Conservation (phyloP, 164 flowering plant genomes). For the Cinnamomum micranthum region DNA sequence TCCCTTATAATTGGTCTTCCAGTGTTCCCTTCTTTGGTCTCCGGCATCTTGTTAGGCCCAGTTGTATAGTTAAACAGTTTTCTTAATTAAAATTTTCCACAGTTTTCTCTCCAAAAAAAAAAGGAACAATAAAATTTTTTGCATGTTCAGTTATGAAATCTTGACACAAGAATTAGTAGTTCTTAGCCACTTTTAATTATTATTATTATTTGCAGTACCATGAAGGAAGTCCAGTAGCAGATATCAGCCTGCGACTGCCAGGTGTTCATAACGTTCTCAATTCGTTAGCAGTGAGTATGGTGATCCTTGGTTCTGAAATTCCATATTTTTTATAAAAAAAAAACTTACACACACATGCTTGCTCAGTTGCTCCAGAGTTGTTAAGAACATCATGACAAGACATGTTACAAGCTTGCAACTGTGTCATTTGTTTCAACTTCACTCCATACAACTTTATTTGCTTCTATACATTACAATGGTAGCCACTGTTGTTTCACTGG, state of each 20-base stretch:
- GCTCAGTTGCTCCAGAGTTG: not conserved
- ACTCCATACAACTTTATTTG: too few relatives aligned
- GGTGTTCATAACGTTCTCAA: slow-evolving; percentile 46
- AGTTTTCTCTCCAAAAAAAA: too few relatives aligned
- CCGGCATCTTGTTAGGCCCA: too few relatives aligned
- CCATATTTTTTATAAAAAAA: not conserved
- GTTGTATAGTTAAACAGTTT: too few relatives aligned
- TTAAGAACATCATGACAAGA: not conserved
- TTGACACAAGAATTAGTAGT: not conserved
- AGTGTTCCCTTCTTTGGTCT: too few relatives aligned
- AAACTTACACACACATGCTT: not conserved
- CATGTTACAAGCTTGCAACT: not conserved
- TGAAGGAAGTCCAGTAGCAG: slow-evolving; percentile 30
- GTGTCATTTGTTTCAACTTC: not conserved
- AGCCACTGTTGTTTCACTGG: too few relatives aligned
- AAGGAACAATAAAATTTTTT: not conserved
- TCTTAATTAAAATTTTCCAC: too few relatives aligned
- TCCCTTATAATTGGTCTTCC: too few relatives aligned
- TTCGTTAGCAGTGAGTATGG: slow-evolving; percentile 42
- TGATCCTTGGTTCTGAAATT: not conserved
- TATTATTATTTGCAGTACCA: slow-evolving; percentile 29
- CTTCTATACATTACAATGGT: too few relatives aligned
- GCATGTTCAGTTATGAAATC: not conserved
- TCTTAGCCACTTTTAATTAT: not conserved
- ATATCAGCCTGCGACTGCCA: slow-evolving; percentile 40